Conservation (phyloP, 2,329 filamentous ascomycete species). For the Aspergillus arachidicola region DNA sequence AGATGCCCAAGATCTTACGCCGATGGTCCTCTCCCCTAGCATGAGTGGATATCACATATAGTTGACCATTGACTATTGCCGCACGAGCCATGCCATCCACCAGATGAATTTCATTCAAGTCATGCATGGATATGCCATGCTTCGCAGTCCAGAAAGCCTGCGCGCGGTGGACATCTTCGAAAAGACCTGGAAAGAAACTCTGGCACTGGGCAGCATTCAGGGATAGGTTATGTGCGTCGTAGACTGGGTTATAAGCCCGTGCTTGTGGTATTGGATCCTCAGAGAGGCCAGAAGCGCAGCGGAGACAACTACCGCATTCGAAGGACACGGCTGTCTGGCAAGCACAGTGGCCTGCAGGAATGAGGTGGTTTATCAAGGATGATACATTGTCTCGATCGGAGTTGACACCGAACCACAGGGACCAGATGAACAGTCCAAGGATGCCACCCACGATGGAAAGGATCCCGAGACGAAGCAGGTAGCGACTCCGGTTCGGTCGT, state of each 20-base stretch:
- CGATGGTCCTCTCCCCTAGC: conserved; percentile 28
- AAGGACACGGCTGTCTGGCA: conserved; percentile 25
- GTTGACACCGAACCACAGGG: conserved; percentile 23
- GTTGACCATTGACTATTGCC: conserved; percentile 27
- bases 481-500: neutral
- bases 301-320: conserved; percentile 24
- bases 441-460: neutral
- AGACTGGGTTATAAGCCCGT: conserved; percentile 24
- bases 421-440: conserved; percentile 3
- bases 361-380: conserved; percentile 27
- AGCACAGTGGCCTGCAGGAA: conserved; percentile 29
- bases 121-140: conserved; percentile 17
- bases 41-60: conserved; percentile 29
- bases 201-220: conserved; percentile 26
- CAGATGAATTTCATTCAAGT: conserved; percentile 25
- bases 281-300: neutral
- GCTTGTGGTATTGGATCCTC: neutral
- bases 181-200: conserved; percentile 30
- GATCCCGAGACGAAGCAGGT: neutral
- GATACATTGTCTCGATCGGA: conserved; percentile 28
- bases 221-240: conserved; percentile 25
- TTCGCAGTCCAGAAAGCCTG: conserved; percentile 19
- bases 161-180: conserved; percentile 29
- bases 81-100: conserved; percentile 30
- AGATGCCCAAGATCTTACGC: conserved; percentile 35